Base-by-base conservation (phyloP, 2,329 filamentous ascomycete species). In the Penicillium brasilianum region DNA sequence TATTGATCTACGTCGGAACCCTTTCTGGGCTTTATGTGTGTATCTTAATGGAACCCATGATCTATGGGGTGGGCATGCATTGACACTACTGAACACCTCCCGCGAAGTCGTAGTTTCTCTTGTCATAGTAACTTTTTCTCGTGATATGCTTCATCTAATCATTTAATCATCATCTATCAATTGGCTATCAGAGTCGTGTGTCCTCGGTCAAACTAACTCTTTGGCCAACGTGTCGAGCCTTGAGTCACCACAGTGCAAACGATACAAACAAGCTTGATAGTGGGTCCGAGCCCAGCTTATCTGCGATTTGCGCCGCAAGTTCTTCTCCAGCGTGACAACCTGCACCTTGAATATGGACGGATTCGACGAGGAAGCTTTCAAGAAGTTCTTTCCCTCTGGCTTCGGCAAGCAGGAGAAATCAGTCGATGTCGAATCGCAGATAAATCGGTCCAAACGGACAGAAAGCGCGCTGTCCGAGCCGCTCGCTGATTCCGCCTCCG, bases 341-440 rank as follows among this genome's bases (percentile, higher is more conserved):
- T 32, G 57, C 39, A 25, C 32, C 54, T 55, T 37, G 54, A 60
- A 71, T 49, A 80, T 80, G 77, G 77, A 79, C 46, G 76, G 68
- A 2, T 79, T 80, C 59, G 71, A 86, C 57, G 78, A 82, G 62
- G 79, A 81, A 57, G 74, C 73, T 13, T 77, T 82, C 57, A 79
- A 77, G 55, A 76, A 79, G 58, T 96, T 93, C 73, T 80, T 97
- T 62, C 93, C 94, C 0, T 83, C 88, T 2, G 87, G 91, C 0
- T 97, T 98, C 74, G 94, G 94, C 55, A 96, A 94, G 76, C 90
- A 90, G 74, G 84, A 87, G 39, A 88, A 87, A 69, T 86, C 88
- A 65, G 82, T 90, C 69, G 87, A 96, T 76, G 83, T 94, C 65
- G 86, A 88, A 56, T 89, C 88, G 59, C 93, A 97, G 78, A 90